Percentiles rank a stretch among this genome's conserved stretches.
phyloP scores from a whole-genome alignment of 768 basidiomycete species.

The Boletus huronensis region DNA sequence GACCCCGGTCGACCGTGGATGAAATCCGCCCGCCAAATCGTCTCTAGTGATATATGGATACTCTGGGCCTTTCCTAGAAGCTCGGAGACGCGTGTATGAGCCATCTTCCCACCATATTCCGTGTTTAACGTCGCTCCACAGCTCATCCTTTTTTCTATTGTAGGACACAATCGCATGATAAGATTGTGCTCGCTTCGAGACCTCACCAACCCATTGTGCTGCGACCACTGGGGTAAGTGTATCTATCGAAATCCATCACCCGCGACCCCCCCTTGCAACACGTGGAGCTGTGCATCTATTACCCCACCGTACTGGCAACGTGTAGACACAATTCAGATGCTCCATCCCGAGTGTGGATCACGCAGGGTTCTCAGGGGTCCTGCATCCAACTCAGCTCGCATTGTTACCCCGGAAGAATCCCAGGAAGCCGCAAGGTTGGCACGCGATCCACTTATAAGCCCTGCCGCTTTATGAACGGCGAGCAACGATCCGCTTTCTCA shows the following conservation, averaged over 20 bases:
- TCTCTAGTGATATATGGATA: neutral
- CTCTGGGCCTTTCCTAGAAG: neutral
- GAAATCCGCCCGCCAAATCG: neutral
- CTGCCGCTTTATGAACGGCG: constrained; percentile 7
- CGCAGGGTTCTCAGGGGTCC: constrained; percentile 21
- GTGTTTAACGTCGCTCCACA: neutral
- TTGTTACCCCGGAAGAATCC: constrained; percentile 27
- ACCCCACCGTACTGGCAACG: constrained; percentile 11
- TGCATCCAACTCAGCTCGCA: constrained; percentile 7
- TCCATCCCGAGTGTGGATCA: constrained; percentile 4
- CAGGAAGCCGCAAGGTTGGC: constrained; percentile 25
- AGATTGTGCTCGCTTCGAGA: neutral
- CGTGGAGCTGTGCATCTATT: constrained; percentile 17
- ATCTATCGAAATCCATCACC: neutral
- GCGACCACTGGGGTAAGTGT: constrained; percentile 3
- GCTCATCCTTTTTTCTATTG: neutral
- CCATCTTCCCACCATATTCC: neutral
- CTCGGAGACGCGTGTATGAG: constrained; percentile 4
- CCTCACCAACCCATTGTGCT: neutral
- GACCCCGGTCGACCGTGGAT: constrained; percentile 18
- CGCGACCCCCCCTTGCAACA: constrained; percentile 7
- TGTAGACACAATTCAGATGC: constrained; percentile 8
- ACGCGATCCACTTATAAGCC: constrained; percentile 29
- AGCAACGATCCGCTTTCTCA: constrained; percentile 15
- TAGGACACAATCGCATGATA: neutral